Evolutionary conservation across 805 yeast genomes (phyloP), one percentile per base, ranked within the genome.

Genomic region (Nadsonia fulvescens): DNA sequence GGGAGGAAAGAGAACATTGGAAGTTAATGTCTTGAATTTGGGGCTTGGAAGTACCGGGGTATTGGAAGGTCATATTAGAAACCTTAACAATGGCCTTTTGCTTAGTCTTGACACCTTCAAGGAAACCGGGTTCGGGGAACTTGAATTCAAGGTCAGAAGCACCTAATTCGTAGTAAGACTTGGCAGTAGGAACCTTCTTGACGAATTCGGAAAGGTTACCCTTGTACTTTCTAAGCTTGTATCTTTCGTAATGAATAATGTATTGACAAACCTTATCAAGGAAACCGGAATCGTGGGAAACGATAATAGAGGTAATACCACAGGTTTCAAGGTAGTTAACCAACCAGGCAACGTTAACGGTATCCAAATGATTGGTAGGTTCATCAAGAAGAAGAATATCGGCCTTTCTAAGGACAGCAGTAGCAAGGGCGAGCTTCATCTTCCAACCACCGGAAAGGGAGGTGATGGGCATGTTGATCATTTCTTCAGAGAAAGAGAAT

Each of bases 361-460:
- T 83, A 67, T 89, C 98, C 77, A 89, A 78, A 70, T 89, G 98
- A 78, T 86, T 86, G 55, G 98, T 86, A 66, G 98, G 98, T 72
- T 86, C 98, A 70, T 86, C 98, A 60, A 86, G 75, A 62, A 86
- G 69, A 61, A 86, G 69, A 55, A 86, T 89, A 56, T 82, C 83
- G 53, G 98, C 96, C 64, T 83, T 83, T 71, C 78, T 79, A 64
- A 86, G 73, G 53, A 86, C 95, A 54, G 98, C 98, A 66, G 95
- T 81, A 48, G 98, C 96, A 53, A 86, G 71, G 56, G 96, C 96
- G 60, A 86, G 73, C 66, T 89, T 89, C 98, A 86, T 86, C 75
- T 89, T 89, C 98, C 98, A 86, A 73, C 98, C 98, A 75, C 98
- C 98, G 53, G 98, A 89, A 47, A 89, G 70, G 40, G 95, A 78